A percentile compares a stretch with the other conserved stretches of the same genome.
phyloP scores from a whole-genome alignment of 2,329 filamentous ascomycete species.

The Fusarium torulosum region DNA sequence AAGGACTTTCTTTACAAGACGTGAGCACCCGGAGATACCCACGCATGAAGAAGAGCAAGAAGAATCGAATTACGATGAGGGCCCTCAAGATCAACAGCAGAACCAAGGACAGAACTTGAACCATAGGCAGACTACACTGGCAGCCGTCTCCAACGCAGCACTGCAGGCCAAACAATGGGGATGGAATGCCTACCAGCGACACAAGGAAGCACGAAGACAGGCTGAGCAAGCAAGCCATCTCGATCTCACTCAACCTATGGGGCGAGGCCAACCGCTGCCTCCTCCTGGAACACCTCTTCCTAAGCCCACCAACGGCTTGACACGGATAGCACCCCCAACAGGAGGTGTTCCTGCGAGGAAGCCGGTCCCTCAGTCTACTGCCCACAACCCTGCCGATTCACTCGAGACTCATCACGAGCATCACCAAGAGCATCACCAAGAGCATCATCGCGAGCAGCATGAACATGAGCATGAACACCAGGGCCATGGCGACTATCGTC shows the following conservation, averaged over 20 bases:
- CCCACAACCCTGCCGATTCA: constrained; percentile 32
- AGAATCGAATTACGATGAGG: constrained; percentile 52
- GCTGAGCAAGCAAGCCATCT: constrained; percentile 53
- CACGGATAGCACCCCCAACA: constrained; percentile 66
- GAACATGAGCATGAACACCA: constrained; percentile 38
- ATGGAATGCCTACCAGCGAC: constrained; percentile 67
- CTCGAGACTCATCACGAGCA: constrained; percentile 50
- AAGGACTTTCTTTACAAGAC: constrained; percentile 57
- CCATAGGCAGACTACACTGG: constrained; percentile 60
- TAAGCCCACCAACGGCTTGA: constrained; percentile 69
- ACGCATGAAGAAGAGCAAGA: constrained; percentile 50
- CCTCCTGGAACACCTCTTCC: constrained; percentile 85
- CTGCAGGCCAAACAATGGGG: constrained; percentile 70
- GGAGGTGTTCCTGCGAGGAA: constrained; percentile 74
- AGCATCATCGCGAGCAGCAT: constrained; percentile 7
- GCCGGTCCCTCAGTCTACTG: constrained; percentile 60
- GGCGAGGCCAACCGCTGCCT: constrained; percentile 83
- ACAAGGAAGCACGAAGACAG: constrained; percentile 58
- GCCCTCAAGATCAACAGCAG: constrained; percentile 52
- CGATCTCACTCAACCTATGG: constrained; percentile 77
- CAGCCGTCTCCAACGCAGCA: constrained; percentile 68
- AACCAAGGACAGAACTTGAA: constrained; percentile 50
- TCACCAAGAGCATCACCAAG: constrained; percentile 33
- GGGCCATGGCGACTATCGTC: constrained; percentile 29
- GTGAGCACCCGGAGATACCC: constrained; percentile 55